A percentile compares a stretch with the other conserved stretches of the same genome.
These are phyloP conservation scores for Neoascochyta sp. DNA, from an alignment of 2,329 filamentous ascomycete species.

Conservation along the genomic window DNA sequence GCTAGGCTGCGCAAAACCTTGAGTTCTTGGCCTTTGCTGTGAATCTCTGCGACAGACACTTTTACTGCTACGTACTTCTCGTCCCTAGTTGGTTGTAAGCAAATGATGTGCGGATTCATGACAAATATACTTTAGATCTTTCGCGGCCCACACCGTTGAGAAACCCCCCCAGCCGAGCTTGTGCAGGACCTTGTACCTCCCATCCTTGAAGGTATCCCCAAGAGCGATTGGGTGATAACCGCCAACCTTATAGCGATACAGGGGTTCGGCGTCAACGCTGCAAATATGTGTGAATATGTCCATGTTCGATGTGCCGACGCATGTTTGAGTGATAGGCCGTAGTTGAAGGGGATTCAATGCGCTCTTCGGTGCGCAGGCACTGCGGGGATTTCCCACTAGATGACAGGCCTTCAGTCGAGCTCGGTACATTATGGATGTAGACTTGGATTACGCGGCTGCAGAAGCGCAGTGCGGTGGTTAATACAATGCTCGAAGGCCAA, in stretches of 20 bases:
- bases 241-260: constrained; percentile 14
- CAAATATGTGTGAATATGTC: constrained; percentile 7
- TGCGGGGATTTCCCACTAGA: too few relatives aligned
- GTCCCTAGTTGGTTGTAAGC: constrained; percentile 7
- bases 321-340: too few relatives aligned
- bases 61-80: constrained; percentile 24
- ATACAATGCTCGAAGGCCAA: too few relatives aligned
- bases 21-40: constrained; percentile 10
- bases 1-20: constrained; percentile 12
- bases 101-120: neutral
- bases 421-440: neutral
- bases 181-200: constrained; percentile 21
- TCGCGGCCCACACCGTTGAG: constrained; percentile 22
- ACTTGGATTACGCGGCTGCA: too few relatives aligned
- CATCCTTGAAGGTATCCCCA: constrained; percentile 14
- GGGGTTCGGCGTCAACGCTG: constrained; percentile 17
- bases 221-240: constrained; percentile 21
- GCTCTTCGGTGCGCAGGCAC: too few relatives aligned
- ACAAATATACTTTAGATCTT: constrained; percentile 11
- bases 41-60: constrained; percentile 11
- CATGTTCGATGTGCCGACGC: too few relatives aligned
- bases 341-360: too few relatives aligned
- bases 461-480: too few relatives aligned
- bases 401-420: neutral
- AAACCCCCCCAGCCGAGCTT: constrained; percentile 23